Base-by-base conservation (phyloP, 768 basidiomycete genomes). In the Hypsizygus marmoreus region DNA sequence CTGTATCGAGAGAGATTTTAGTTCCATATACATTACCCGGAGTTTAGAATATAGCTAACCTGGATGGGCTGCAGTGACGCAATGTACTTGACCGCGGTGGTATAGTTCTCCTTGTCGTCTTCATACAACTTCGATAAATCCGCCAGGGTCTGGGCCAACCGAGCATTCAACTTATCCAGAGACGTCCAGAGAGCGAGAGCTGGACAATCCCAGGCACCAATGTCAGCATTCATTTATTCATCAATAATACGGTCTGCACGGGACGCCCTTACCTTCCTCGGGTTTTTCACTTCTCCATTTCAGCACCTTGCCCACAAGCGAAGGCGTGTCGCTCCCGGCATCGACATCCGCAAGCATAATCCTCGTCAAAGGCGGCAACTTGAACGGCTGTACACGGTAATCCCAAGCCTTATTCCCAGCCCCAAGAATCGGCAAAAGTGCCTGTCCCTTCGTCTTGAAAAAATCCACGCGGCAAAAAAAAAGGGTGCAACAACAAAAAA, bases 301-400 rank as follows among this genome's bases (percentile, higher is more conserved):
- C 52, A 97, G 69, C 3, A 99, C 97, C 64, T 91, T 86, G 23
- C 91, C 83, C 9, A 95, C 93, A 31, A 98, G 81, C 31, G 91
- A 91, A 2, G 97, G 97, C 2, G 97, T 97, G 58, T 97, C 91
- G 54, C 90, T 95, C 8, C 97, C 97, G 7, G 90, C 92, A 57
- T 97, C 91, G 12, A 98, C 93, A 61, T 99, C 97, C 19, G 95
- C 97, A 16, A 99, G 76, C 68, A 98, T 78, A 26, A 99, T 76
- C 43, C 90, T 75, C 16, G 89, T 85, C 40, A 83, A 67, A 0
- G 90, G 91, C 2, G 97, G 97, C 25, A 99, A 82, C 41, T 80
- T 76, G 64, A 97, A 91, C 0, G 83, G 79, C 44, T 73, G 68
- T 10, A 87, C 76, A 24, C 59, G 63, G 54, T 86, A 80, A 55